A percentile compares a stretch with the other conserved stretches of the same genome.
phyloP scores from a whole-genome alignment of 768 basidiomycete species.

The Leccinum barrowsii region DNA sequence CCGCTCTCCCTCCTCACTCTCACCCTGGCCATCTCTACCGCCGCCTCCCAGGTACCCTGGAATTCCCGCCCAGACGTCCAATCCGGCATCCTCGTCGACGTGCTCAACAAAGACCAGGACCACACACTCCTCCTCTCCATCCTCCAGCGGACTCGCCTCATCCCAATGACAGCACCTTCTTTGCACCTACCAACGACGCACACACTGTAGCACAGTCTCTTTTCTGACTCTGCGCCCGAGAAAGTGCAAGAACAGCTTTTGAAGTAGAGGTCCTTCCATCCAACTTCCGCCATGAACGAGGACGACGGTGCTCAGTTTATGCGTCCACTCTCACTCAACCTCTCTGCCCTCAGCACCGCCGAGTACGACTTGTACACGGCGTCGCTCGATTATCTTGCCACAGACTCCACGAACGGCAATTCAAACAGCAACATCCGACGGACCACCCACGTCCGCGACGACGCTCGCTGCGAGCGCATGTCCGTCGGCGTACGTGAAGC shows the following conservation, averaged over 20 bases:
- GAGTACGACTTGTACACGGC: constrained; percentile 69
- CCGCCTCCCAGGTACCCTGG: constrained; percentile 24
- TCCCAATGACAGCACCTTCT: constrained; percentile 82
- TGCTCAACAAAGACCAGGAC: constrained; percentile 70
- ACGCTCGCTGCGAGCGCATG: constrained; percentile 52
- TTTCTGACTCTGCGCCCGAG: constrained; percentile 47
- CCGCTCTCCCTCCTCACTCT: constrained; percentile 34
- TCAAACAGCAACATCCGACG: background rate
- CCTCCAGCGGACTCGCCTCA: constrained; percentile 79
- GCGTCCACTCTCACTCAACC: constrained; percentile 67
- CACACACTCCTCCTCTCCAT: constrained; percentile 72
- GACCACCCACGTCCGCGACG: constrained; percentile 27
- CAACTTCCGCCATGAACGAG: no score
- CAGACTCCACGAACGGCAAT: constrained; percentile 30
- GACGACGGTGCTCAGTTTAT: constrained; percentile 32
- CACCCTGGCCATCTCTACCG: constrained; percentile 1
- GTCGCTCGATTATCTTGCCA: constrained; percentile 51
- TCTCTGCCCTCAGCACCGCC: constrained; percentile 69
- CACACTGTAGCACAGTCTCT: constrained; percentile 39
- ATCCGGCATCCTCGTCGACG: constrained; percentile 71
- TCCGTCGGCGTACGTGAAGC: constrained; percentile 60
- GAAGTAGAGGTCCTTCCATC: no score
- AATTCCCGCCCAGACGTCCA: constrained; percentile 18
- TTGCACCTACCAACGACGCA: constrained; percentile 95
- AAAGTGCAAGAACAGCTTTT: constrained; percentile 74